Base-by-base conservation (phyloP, 805 yeast genomes). In the Helenozyma baotianmanensis region DNA sequence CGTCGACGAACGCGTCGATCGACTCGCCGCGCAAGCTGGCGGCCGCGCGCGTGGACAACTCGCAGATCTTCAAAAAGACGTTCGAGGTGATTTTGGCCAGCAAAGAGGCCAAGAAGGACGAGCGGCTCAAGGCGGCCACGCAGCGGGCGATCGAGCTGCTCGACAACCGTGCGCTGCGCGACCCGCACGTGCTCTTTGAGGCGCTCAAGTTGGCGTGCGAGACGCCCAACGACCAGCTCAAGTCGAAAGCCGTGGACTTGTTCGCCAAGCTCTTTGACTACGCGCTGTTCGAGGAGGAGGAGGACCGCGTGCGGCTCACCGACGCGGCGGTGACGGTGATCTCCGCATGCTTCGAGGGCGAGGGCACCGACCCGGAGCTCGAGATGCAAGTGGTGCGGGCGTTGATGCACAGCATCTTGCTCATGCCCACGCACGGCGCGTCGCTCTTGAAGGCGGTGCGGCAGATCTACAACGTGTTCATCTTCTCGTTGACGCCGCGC, bases 301-400 rank as follows among this genome's bases (percentile, higher is more conserved):
- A 28, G 16, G 80, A 77, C 13, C 73, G 73, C 29, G 69, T 77
- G 13, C 70, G 72, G 14, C 53, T 86, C 39, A 78, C 92, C 19
- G 92, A 85, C 53, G 82, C 83, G 15, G 87, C 95, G 0, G 83
- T 90, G 25, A 82, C 82, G 43, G 83, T 88, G 11, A 84, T 89
- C 14, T 76, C 92, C 15, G 78, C 81, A 16, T 83, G 95, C 44
- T 90, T 86, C 56, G 85, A 82, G 40, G 95, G 95, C 15, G 98
- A 92, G 57, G 87, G 88, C 2, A 87, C 97, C 0, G 95, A 89
- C 53, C 84, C 84, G 15, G 78, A 74, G 36, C 77, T 94, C 21
- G 98, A 94, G 63, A 63, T 92, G 36, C 98, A 94, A 61, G 90
- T 92, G 9, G 82, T 90, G 21, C 78, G 95, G 51, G 97, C 97